phyloP scores from a whole-genome alignment of 2,329 filamentous ascomycete genomes.

The Fusarium odoratissimum region DNA sequence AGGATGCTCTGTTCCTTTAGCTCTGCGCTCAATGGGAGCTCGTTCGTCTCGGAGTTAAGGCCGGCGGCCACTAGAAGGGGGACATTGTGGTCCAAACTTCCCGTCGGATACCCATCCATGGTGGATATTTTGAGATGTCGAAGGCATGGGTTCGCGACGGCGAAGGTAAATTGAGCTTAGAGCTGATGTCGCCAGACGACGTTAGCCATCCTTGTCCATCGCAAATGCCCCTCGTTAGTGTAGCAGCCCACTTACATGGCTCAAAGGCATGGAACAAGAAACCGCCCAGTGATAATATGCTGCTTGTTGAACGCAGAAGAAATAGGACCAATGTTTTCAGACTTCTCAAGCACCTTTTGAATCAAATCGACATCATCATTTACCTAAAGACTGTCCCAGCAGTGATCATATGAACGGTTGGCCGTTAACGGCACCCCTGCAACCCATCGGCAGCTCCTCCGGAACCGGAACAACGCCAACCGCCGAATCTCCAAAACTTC shows the following conservation, averaged over 20 bases:
- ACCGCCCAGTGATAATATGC: too few relatives aligned
- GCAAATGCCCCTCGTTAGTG: slow-evolving; percentile 45
- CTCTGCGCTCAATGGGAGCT: slow-evolving; percentile 59
- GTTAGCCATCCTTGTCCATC: slow-evolving; percentile 42
- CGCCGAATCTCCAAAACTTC: slow-evolving; percentile 39
- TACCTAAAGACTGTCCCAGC: not conserved
- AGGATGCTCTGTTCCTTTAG: slow-evolving; percentile 69
- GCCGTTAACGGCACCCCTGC: slow-evolving; percentile 28
- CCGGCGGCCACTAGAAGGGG: slow-evolving; percentile 87
- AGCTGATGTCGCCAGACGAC: slow-evolving; percentile 35
- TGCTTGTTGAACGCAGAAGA: not conserved
- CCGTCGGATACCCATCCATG: slow-evolving; percentile 84
- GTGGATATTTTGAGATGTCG: slow-evolving; percentile 34
- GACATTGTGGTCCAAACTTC: slow-evolving; percentile 87
- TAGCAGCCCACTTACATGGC: slow-evolving; percentile 41
- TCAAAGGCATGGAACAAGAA: slow-evolving; percentile 2
- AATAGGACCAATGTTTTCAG: not conserved
- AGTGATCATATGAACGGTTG: slow-evolving; percentile 1
- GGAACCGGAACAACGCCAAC: slow-evolving; percentile 49
- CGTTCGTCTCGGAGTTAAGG: slow-evolving; percentile 60
- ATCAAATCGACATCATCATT: slow-evolving; percentile 4
- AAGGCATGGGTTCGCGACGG: slow-evolving; percentile 40
- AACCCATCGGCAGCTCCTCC: slow-evolving; percentile 30
- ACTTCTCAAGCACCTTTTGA: not conserved
- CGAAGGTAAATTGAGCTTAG: slow-evolving; percentile 33